Base-by-base conservation (phyloP, 768 basidiomycete genomes). In the Cystobasidium tubakii region DNA sequence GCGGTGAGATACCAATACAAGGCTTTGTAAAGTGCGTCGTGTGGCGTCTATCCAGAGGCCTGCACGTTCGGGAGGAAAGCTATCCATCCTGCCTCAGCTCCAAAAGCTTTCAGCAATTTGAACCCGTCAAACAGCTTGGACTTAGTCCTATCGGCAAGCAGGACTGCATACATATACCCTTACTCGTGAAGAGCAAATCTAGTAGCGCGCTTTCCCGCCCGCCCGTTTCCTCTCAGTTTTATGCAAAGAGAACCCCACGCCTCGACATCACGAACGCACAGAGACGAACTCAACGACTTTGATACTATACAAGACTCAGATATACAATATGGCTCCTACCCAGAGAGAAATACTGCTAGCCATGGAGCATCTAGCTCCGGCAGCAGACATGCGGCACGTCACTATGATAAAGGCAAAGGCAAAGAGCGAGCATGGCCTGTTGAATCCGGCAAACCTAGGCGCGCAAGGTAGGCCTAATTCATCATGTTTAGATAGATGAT, bases 381-480 rank as follows among this genome's bases (percentile, higher is more conserved):
- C 57, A 60, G 27, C 15, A 27, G 57, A 27, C 21, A 27, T 29
- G 57, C 29, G 15, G 25, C 57, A 25, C 57, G 29, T 15, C 15
- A 34, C 57, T 25, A 60, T 23, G 63, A 44, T 44, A 39, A 44
- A 19, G 63, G 63, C 42, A 67, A 67, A 50, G 66, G 66, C 44
- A 67, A 67, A 31, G 66, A 54, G 50, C 43, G 50, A 53, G 66
- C 66, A 17, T 67, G 66, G 66, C 66, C 42, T 27, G 25, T n/a
- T 7, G 36, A 17, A 43, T 10, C 63, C 25, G 29, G 63, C 42
- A 27, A 13, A 15, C 17, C 34, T 13, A 34, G 6, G 63, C 43
- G 42, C 12, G 29, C 34, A 62, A 12, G 43, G 63, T 42, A 21
- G 2, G 25, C 25, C 17, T 10, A 34, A 25, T 15, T 39, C 7